Conservation (phyloP, 257 asterid species). For the Petunia axillaris region DNA sequence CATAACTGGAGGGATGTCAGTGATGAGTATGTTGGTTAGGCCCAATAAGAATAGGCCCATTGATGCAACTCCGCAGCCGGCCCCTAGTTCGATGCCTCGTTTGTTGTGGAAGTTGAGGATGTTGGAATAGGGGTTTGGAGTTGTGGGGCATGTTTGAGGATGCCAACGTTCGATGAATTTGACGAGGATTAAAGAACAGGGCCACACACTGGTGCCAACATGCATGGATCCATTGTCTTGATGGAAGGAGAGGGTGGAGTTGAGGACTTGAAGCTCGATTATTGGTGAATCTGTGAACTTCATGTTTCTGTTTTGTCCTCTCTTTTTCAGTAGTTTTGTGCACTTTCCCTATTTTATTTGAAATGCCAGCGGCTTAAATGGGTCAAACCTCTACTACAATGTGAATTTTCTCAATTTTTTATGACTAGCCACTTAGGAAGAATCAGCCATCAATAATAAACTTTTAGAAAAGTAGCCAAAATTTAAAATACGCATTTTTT, state of each 20-base stretch:
- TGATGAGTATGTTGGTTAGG: constrained; percentile 67
- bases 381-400: background rate
- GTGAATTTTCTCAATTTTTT: too few species aligned
- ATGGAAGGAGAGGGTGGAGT: constrained; percentile 67
- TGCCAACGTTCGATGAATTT: constrained; percentile 96
- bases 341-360: background rate
- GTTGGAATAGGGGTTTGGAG: constrained; percentile 69
- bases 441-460: too few species aligned
- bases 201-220: constrained; percentile 99
- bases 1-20: constrained; percentile 96
- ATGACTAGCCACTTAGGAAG: too few species aligned
- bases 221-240: constrained; percentile 98
- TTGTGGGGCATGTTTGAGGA: constrained; percentile 47
- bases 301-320: constrained; percentile 36
- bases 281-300: constrained; percentile 89
- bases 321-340: background rate
- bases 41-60: constrained; percentile 85
- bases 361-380: background rate
- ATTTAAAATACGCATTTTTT: too few species aligned
- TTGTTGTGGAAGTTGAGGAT: constrained; percentile 66
- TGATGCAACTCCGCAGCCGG: constrained; percentile 89
- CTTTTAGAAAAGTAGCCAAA: too few species aligned
- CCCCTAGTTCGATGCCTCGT: constrained; percentile 84
- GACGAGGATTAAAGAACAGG: constrained; percentile 83
- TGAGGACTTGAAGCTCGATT: constrained; percentile 64